Percentiles rank a stretch among this genome's conserved stretches.
Evolutionary conservation across 1,284 basidiomycete species (phyloP).

Genomic region (Athelia psychrophila): DNA sequence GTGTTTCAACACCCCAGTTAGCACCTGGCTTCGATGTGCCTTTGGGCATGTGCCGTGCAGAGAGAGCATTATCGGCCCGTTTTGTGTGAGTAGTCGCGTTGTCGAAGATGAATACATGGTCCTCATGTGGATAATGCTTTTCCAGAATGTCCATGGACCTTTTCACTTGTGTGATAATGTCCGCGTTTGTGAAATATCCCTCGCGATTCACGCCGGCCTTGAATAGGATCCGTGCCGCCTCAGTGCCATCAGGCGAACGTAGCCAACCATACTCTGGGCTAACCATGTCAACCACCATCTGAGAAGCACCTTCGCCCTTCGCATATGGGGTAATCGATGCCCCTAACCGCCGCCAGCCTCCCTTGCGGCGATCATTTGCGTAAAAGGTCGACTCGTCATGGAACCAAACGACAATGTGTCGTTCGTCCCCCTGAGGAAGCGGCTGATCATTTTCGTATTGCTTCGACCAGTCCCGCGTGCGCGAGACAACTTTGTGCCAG

Average conservation of each 20-base stretch:
- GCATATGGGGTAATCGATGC: constrained; percentile 10
- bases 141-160: constrained; percentile 24
- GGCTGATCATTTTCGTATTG: background rate
- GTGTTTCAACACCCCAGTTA: constrained; percentile 13
- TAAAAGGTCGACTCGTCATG: constrained; percentile 23
- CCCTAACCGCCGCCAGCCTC: constrained; percentile 9
- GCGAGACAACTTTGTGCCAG: constrained; percentile 10
- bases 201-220: constrained; percentile 25
- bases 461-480: constrained; percentile 4
- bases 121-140: constrained; percentile 12
- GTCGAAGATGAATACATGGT: constrained; percentile 27
- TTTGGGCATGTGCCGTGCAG: constrained; percentile 23
- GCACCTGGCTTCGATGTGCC: background rate
- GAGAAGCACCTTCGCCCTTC: constrained; percentile 25
- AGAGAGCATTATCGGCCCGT: constrained; percentile 22
- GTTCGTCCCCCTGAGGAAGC: background rate
- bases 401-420: constrained; percentile 2
- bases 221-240: constrained; percentile 22
- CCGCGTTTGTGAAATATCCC: constrained; percentile 25
- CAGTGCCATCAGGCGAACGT: constrained; percentile 10
- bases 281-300: constrained; percentile 35
- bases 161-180: constrained; percentile 18
- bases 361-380: constrained; percentile 16
- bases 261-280: constrained; percentile 30
- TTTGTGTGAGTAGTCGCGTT: constrained; percentile 30